These are phyloP conservation scores for Pittosporum tobira DNA, from an alignment of 129 eudicot species.

Conservation along the genomic window DNA sequence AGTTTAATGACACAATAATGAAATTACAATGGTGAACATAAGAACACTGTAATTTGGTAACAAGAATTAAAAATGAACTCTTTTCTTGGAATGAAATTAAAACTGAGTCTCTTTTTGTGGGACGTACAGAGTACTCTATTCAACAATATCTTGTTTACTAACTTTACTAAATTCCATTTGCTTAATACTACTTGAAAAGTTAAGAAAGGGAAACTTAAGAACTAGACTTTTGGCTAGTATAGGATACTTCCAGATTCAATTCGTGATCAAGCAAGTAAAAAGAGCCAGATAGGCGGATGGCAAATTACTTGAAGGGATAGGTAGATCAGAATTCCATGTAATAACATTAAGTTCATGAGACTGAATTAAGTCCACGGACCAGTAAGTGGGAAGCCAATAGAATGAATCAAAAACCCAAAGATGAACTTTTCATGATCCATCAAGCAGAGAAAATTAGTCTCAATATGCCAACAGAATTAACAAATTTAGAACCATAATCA, in stretches of 20 bases:
- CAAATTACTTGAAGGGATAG: neutral
- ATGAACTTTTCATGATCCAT: neutral
- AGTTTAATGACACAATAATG: too few species aligned
- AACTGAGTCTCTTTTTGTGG: too few species aligned
- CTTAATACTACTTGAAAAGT: neutral
- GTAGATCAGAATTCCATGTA: neutral
- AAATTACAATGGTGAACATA: too few species aligned
- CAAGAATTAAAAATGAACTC: too few species aligned
- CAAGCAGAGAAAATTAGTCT: neutral
- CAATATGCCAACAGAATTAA: neutral
- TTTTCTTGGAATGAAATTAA: too few species aligned
- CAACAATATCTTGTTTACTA: neutral
- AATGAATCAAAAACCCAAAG: neutral
- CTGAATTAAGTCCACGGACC: neutral
- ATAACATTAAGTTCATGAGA: neutral
- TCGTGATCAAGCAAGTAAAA: neutral
- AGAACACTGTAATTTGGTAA: too few species aligned
- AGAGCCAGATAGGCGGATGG: neutral
- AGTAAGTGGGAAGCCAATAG: neutral
- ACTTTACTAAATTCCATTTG: too few species aligned
- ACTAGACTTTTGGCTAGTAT: neutral
- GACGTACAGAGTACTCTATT: too few species aligned
- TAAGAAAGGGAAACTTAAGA: neutral
- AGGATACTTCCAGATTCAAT: neutral
- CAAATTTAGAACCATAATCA: slow-evolving; percentile 1